Conservation (phyloP, 441 rosid species). For the Brassica hybrid region DNA sequence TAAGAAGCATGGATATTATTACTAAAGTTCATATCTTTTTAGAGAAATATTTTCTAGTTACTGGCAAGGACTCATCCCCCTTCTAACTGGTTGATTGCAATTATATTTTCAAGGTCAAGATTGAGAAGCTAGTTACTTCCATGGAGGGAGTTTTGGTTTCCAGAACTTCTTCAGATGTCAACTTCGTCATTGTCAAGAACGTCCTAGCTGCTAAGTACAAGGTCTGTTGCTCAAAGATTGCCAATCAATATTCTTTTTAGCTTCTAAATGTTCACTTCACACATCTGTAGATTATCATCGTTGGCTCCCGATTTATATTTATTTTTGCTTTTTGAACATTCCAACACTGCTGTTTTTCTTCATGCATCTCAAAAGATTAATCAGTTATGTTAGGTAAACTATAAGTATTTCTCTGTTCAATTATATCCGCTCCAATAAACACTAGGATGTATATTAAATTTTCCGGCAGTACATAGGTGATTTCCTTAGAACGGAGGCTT, state of each 20-base stretch:
- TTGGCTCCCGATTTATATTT: too few relatives aligned
- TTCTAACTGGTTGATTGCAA: constrained; percentile 36
- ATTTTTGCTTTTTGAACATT: too few relatives aligned
- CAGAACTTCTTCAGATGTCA: constrained; percentile 74
- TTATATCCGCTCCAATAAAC: too few relatives aligned
- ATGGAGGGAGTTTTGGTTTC: constrained; percentile 83
- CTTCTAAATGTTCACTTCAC: constrained; percentile 17
- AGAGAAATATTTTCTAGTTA: background rate
- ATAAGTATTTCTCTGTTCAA: too few relatives aligned
- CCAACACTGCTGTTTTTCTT: too few relatives aligned
- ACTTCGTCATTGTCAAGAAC: constrained; percentile 89
- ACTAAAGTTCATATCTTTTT: constrained; percentile 1
- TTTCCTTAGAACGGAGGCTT: too few relatives aligned
- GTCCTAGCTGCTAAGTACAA: constrained; percentile 97
- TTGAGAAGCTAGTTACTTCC: constrained; percentile 74
- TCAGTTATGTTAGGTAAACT: too few relatives aligned
- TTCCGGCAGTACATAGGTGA: too few relatives aligned
- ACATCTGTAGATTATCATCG: constrained; percentile 39
- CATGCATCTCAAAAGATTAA: too few relatives aligned
- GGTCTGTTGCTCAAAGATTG: constrained; percentile 53
- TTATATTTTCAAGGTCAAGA: constrained; percentile 68
- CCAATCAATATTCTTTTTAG: constrained; percentile 24
- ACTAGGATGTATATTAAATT: too few relatives aligned
- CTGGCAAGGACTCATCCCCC: constrained; percentile 8
- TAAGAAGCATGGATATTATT: constrained; percentile 21